A percentile compares a stretch with the other conserved stretches of the same genome.
Conservation (phyloP, 73 alveolate genomes). For the Paramecium primaurelia region DNA sequence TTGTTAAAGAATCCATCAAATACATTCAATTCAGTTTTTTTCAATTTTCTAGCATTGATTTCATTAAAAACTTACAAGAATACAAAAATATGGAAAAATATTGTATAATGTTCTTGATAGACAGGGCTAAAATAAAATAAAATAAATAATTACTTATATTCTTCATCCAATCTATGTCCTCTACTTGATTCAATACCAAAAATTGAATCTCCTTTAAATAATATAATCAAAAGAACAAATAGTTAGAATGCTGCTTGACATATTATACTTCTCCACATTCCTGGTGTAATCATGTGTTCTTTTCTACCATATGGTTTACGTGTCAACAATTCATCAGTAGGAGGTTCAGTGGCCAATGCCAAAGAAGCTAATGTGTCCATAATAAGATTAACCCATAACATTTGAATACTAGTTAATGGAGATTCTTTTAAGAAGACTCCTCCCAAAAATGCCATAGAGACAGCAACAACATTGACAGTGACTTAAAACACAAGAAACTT, state of each 20-base stretch:
- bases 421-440: slow-evolving; percentile 82
- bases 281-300: slow-evolving; percentile 78
- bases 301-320: slow-evolving; percentile 80
- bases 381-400: slow-evolving; percentile 92
- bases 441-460: slow-evolving; percentile 83
- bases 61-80: slow-evolving; percentile 91
- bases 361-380: slow-evolving; percentile 91
- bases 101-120: slow-evolving; percentile 78
- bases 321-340: slow-evolving; percentile 74
- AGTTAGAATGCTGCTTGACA: slow-evolving; percentile 80
- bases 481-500: slow-evolving; percentile 89
- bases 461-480: slow-evolving; percentile 89
- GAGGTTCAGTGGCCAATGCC: slow-evolving; percentile 93
- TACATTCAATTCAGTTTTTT: slow-evolving; percentile 81
- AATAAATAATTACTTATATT: neutral
- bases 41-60: slow-evolving; percentile 87
- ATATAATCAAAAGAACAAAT: slow-evolving; percentile 64
- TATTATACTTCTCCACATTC: slow-evolving; percentile 80
- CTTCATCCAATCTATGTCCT: slow-evolving; percentile 62
- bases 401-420: slow-evolving; percentile 84
- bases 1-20: slow-evolving; percentile 87
- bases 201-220: slow-evolving; percentile 73
- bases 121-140: slow-evolving; percentile 16
- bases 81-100: slow-evolving; percentile 86
- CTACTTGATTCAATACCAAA: slow-evolving; percentile 75